These are phyloP conservation scores for Botryotinia narcissicola DNA, from an alignment of 2,329 filamentous ascomycete species.

Conservation along the genomic window DNA sequence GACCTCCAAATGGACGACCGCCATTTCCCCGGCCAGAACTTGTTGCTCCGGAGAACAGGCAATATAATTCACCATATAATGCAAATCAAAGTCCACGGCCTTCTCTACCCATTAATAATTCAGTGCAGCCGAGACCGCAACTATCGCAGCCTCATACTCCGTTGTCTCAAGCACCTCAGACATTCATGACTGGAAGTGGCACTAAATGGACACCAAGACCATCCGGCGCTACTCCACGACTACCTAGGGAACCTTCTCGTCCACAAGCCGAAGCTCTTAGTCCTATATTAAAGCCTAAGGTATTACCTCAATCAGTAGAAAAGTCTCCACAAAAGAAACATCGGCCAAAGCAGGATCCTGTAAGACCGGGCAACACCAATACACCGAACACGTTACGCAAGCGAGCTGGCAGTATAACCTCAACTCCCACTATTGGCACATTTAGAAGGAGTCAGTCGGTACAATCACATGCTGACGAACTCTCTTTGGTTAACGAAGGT, in stretches of 20 bases:
- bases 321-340: constrained; percentile 30
- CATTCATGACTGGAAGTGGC: constrained; percentile 41
- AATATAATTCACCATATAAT: constrained; percentile 40
- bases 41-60: constrained; percentile 31
- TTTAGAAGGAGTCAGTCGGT: constrained; percentile 47
- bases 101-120: constrained; percentile 13
- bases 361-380: constrained; percentile 21
- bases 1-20: constrained; percentile 26
- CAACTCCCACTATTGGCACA: constrained; percentile 36
- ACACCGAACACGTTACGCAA: constrained; percentile 24
- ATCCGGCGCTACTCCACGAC: constrained; percentile 56
- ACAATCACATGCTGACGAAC: constrained; percentile 49
- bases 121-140: constrained; percentile 23
- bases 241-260: constrained; percentile 44
- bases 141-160: constrained; percentile 34
- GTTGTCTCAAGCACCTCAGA: constrained; percentile 22
- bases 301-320: constrained; percentile 37
- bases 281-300: constrained; percentile 46
- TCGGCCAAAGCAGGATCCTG: constrained; percentile 21
- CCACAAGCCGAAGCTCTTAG: constrained; percentile 60
- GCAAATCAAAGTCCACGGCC: constrained; percentile 30
- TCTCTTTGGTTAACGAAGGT: constrained; percentile 45
- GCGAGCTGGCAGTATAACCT: constrained; percentile 34
- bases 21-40: constrained; percentile 29
- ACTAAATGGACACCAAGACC: constrained; percentile 59